Evolutionary conservation across 2,329 filamentous ascomycete species (phyloP), one percentile per base, ranked within the genome.

Genomic region (Phoma sp.): DNA sequence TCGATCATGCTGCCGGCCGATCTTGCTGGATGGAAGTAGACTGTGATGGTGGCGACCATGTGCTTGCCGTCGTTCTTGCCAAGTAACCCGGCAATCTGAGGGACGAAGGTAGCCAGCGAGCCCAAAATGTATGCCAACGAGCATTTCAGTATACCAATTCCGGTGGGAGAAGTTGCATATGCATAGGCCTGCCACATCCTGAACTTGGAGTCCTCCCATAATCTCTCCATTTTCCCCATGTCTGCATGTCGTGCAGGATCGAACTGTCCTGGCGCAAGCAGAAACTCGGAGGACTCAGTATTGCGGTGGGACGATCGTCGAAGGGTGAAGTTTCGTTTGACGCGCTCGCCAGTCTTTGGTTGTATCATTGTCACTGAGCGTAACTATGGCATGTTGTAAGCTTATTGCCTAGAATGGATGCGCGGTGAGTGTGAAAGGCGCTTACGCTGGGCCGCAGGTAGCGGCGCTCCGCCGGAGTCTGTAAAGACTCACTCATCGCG

Each of bases 11-110:
- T 95, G 0, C 94, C 94, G 24, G 88, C 85, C 17, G 91, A 91
- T 54, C 94, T 84, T 6, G 92, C 91, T 4, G 94, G 92, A 73
- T 97, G 92, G 69, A 97, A 98, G 71, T 96, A 98, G 10, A 97
- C 93, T 0, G 92, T 96, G 54, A 97, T 86, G 2, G 94, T 97
- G 29, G 92, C 92, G 46, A 96, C 92, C 70, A 96, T 88, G 76
- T 97, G 94, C 72, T 97, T 97, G 45, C 92, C 92, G 76, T 96
- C 93, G 70, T 92, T 89, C 60, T 88, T 83, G 10, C 94, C 94
- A 15, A 97, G 80, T 52, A 92, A 85, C 7, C 82, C 78, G 15
- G 92, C 88, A 51, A 96, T 81, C 2, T 84, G 83, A 2, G 88
- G 85, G 59, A 91, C 87, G 67, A 96, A 95, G 0, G 93, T 97